These are phyloP conservation scores for Pleurotus citrinopileatus DNA, from an alignment of 768 basidiomycete species.

Conservation along the genomic window DNA sequence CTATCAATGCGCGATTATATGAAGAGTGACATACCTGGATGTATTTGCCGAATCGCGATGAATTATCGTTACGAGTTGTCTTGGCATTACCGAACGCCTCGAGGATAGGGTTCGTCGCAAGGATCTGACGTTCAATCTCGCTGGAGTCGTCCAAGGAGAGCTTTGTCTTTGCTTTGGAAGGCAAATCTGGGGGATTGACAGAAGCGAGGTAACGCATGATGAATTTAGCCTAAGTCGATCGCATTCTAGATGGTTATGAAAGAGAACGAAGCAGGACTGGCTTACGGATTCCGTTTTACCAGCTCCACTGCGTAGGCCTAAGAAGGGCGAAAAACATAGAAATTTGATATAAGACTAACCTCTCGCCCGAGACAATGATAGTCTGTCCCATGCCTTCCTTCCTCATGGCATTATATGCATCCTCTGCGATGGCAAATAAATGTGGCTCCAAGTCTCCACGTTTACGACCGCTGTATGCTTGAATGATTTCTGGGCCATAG, in stretches of 20 bases:
- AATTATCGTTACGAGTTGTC: conserved; percentile 98
- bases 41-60: conserved; percentile 98
- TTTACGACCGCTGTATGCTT: conserved; percentile 89
- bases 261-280: conserved; percentile 5
- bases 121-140: conserved; percentile 95
- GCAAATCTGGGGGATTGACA: conserved; percentile 79
- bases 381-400: conserved; percentile 94
- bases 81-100: conserved; percentile 99
- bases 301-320: conserved; percentile 71
- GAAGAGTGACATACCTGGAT: conserved; percentile 70
- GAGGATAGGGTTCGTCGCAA: conserved; percentile 99
- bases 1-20: background rate
- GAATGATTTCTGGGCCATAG: conserved; percentile 96
- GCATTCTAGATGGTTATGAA: conserved; percentile 7
- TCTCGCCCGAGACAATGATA: conserved; percentile 98
- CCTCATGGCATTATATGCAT: conserved; percentile 97
- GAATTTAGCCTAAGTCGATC: conserved; percentile 75
- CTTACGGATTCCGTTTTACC: conserved; percentile 97
- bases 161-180: conserved; percentile 63
- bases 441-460: conserved; percentile 97
- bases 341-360: conserved; percentile 44
- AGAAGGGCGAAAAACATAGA: conserved; percentile 13
- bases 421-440: conserved; percentile 98
- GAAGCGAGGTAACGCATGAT: conserved; percentile 99
- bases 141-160: conserved; percentile 80